Evolutionary conservation across 768 basidiomycete genomes (phyloP), one percentile per base, ranked within the genome.

Genomic region (Panellus pusillus): DNA sequence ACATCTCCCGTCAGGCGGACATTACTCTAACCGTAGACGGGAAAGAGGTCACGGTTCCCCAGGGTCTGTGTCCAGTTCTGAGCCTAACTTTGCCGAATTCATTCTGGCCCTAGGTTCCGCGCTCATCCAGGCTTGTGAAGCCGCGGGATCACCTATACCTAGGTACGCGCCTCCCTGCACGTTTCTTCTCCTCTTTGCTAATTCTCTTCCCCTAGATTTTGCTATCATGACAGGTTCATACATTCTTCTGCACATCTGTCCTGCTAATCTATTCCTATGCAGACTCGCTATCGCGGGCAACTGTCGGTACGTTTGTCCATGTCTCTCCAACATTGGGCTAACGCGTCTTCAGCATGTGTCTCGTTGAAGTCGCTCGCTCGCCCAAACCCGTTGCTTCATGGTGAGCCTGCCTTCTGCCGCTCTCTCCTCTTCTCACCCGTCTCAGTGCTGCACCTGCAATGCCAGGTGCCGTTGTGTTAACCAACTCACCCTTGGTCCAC

Each of bases 1-100:
- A 81, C 86, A 2, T 79, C 87, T 15, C 69, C 53, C 77, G 81
- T 52, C 79, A 78, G 63, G 88, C 87, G 41, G 89, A 93, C 61
- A 87, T 98, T 62, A 96, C 93, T 29, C 74, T 98, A 27, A 96
- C 94, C n/a, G 87, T 98, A 38, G 95, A 99, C 71, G 96, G 96
- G 59, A 97, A 95, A 73, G 89, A 94, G 74, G 94, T 99, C 18
- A 94, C 93, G 2, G 94, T 99, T 35, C 93, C 93, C 24, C 93
- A 96, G 77, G 96, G 95, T 91, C 54, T 51, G 86, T 73, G 42
- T 55, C 39, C 42, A 42, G 42, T 44, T 7, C 17, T n/a, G 24
- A 24, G 27, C 2, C 44, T 24, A 9, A 7, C 20, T 28, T n/a
- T 40, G 42, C 29, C 31, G 47, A 50, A 35, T 40, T 47, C 6